Percentiles rank a stretch among this genome's conserved stretches.
phyloP scores from a whole-genome alignment of 148 eudicot genomes.

The Silene conica region DNA sequence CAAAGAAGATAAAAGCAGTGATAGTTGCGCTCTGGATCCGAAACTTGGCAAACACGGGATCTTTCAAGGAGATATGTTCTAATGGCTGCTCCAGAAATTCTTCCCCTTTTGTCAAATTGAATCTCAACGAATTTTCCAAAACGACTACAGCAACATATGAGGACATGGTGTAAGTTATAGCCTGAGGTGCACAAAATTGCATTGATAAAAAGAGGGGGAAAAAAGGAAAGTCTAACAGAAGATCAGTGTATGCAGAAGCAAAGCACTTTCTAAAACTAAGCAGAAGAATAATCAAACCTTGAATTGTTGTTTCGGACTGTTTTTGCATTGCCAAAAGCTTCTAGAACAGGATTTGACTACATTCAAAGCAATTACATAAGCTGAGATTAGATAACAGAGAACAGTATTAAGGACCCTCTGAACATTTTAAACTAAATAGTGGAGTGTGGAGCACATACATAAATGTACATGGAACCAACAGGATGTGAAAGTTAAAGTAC shows the following conservation, averaged over 20 bases:
- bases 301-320: constrained; percentile 93
- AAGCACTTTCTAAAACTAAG: constrained; percentile 8
- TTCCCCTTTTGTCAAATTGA: constrained; percentile 78
- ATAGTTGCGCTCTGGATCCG: constrained; percentile 91
- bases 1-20: constrained; percentile 91
- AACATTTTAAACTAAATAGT: neutral
- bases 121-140: constrained; percentile 95
- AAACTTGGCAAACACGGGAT: constrained; percentile 87
- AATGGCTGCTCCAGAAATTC: constrained; percentile 94
- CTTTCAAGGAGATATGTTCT: constrained; percentile 93
- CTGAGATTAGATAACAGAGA: neutral
- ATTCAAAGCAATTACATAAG: constrained; percentile 18
- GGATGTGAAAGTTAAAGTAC: neutral
- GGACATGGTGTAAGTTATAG: neutral
- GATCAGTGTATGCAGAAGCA: neutral
- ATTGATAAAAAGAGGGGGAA: no score
- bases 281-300: constrained; percentile 43
- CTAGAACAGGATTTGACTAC: constrained; percentile 95
- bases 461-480: neutral
- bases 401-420: neutral
- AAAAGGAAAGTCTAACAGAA: neutral
- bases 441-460: no score
- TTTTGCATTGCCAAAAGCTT: constrained; percentile 96
- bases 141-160: constrained; percentile 53
- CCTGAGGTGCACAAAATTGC: neutral